These are phyloP conservation scores for Fusarium proliferatum DNA, from an alignment of 2,329 filamentous ascomycete species.

Conservation along the genomic window DNA sequence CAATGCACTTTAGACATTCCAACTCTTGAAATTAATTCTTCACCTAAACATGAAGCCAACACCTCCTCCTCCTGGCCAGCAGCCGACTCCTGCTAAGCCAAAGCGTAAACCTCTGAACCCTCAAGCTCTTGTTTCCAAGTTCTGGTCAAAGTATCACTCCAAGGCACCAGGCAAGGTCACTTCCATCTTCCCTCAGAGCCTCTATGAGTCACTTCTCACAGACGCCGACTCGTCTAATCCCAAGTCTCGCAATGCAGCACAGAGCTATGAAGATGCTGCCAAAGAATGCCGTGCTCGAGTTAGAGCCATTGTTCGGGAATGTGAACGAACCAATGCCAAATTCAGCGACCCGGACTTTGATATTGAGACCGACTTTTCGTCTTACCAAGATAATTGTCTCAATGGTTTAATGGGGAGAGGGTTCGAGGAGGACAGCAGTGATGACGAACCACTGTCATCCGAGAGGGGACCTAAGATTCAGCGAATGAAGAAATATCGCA, in stretches of 20 bases:
- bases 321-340: constrained; percentile 58
- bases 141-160: constrained; percentile 57
- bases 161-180: constrained; percentile 57
- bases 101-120: constrained; percentile 46
- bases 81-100: constrained; percentile 12
- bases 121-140: constrained; percentile 55
- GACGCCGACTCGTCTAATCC: constrained; percentile 37
- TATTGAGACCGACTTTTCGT: constrained; percentile 54
- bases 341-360: constrained; percentile 59
- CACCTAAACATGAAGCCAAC: constrained; percentile 28
- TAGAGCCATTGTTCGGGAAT: constrained; percentile 54
- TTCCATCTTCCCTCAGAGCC: constrained; percentile 56
- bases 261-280: constrained; percentile 56
- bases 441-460: constrained; percentile 4
- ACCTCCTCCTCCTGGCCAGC: constrained; percentile 2
- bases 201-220: constrained; percentile 50
- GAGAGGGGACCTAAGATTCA: neutral
- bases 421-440: constrained; percentile 26
- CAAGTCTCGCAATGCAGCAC: constrained; percentile 52
- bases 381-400: constrained; percentile 52
- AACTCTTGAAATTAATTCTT: neutral
- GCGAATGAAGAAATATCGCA: constrained; percentile 27
- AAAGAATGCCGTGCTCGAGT: constrained; percentile 55
- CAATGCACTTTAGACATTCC: neutral
- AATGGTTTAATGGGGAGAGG: constrained; percentile 45